Evolutionary conservation across 179 eudicot species (phyloP), one percentile per base, ranked within the genome.

Genomic region (Actinidia chinensis): DNA sequence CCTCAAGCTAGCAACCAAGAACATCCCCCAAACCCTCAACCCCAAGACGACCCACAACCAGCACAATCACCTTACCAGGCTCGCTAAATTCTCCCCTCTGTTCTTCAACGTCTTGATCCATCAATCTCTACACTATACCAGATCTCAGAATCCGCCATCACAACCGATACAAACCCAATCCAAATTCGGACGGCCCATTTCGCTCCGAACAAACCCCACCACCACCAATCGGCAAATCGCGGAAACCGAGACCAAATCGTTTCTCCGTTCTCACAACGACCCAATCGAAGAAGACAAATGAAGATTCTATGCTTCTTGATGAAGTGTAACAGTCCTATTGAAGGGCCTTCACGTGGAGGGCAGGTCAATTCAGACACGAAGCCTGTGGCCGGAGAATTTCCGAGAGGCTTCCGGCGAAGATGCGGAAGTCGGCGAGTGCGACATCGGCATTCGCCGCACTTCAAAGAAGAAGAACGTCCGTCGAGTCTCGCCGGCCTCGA

Each of bases 341-440:
- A 77, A 72, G 52, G 80, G 52, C 6, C 74, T 58, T 0, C 85
- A 76, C 22, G 85, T 87, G 46, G 52, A 50, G 67, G 54, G 97
- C n/a, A n/a, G 42, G 87, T 89, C 10, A 88, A 84, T 1, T 92
- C 97, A 25, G 97, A 90, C 79, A 88, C 0, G 50, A 68, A 55
- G 94, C 93, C 13, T 18, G 79, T 18, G 77, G 86, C n/a, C 46
- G 90, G 95, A 4, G 88, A 86, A 60, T 86, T 63, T 86, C 87
- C 73, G 83, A 51, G 68, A 85, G 71, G 74, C 83, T 86, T 20
- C 79, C 91, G 79, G 63, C 75, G 77, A n/a, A 93, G 85, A 90
- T 93, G 84, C 84, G 82, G 87, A n/a, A 93, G 72, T 90, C 92
- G n/a, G 94, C 98, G 51, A 90, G 92, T 18, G 66, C 78, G 67